Conservation (phyloP, 2,329 filamentous ascomycete species). For the Diaporthe eres region DNA sequence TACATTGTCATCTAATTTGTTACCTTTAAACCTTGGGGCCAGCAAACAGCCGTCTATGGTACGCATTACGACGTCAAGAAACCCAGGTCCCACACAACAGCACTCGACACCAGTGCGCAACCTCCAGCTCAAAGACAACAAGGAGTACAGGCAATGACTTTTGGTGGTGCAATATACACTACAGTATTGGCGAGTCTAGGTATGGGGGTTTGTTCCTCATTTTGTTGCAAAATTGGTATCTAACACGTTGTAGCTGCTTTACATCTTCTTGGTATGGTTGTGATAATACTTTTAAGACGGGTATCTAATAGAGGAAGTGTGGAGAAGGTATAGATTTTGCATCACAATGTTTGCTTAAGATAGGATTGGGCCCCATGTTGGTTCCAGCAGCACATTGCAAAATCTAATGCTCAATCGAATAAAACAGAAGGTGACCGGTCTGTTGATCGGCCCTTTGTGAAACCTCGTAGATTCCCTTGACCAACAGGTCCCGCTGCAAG, state of each 20-base stretch:
- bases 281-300: background rate
- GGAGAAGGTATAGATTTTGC: background rate
- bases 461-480: too few species aligned
- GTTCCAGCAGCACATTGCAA: too few species aligned
- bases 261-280: background rate
- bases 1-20: background rate
- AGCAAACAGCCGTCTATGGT: background rate
- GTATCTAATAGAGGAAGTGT: background rate
- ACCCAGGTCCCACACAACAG: background rate
- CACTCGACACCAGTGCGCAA: background rate
- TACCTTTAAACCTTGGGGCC: background rate
- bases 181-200: constrained; percentile 7
- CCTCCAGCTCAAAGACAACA: background rate
- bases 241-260: background rate
- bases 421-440: too few species aligned
- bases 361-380: too few species aligned
- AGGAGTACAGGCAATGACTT: background rate
- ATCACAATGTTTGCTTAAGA: background rate
- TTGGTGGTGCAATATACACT: background rate
- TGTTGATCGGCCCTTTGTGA: too few species aligned
- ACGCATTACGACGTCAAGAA: background rate
- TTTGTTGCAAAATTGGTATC: background rate
- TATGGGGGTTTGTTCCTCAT: background rate
- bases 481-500: too few species aligned
- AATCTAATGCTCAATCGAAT: too few species aligned